phyloP scores from a whole-genome alignment of 2,329 filamentous ascomycete species.

The Claviceps spartinae region DNA sequence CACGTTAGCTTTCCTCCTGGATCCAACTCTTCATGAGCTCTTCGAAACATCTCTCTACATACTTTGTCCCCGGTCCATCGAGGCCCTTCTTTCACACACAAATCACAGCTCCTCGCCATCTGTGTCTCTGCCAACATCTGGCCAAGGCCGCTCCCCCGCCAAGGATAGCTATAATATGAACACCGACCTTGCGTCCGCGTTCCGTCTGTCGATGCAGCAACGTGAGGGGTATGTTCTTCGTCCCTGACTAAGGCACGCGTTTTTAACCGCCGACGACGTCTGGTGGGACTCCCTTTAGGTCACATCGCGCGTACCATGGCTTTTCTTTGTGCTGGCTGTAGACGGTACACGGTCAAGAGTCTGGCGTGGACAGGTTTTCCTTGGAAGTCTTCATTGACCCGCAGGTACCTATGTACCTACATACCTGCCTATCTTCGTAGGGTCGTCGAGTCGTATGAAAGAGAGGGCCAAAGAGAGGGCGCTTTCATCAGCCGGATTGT shows the following conservation, averaged over 20 bases:
- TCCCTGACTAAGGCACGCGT: constrained; percentile 2
- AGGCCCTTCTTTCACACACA: background rate
- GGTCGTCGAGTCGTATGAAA: too few relatives aligned
- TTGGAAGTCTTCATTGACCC: too few relatives aligned
- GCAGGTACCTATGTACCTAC: too few relatives aligned
- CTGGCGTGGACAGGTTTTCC: too few relatives aligned
- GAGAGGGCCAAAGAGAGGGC: too few relatives aligned
- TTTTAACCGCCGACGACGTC: background rate
- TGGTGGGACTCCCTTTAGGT: too few relatives aligned
- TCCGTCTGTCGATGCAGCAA: constrained; percentile 1
- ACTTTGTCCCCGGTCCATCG: background rate
- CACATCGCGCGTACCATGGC: too few relatives aligned
- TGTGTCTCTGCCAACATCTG: background rate
- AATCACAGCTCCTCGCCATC: background rate
- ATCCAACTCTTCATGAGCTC: background rate
- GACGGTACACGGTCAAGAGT: too few relatives aligned
- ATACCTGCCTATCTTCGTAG: too few relatives aligned
- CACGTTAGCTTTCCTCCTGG: background rate
- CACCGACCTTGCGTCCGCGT: background rate
- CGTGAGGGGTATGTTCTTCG: constrained; percentile 3
- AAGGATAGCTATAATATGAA: background rate
- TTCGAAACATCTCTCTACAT: background rate
- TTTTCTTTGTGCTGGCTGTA: too few relatives aligned
- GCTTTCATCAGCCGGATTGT: too few relatives aligned
- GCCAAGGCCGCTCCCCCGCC: constrained; percentile 1